Conservation (phyloP, 2,329 filamentous ascomycete genomes). For the Nannizziopsis barbatae region DNA sequence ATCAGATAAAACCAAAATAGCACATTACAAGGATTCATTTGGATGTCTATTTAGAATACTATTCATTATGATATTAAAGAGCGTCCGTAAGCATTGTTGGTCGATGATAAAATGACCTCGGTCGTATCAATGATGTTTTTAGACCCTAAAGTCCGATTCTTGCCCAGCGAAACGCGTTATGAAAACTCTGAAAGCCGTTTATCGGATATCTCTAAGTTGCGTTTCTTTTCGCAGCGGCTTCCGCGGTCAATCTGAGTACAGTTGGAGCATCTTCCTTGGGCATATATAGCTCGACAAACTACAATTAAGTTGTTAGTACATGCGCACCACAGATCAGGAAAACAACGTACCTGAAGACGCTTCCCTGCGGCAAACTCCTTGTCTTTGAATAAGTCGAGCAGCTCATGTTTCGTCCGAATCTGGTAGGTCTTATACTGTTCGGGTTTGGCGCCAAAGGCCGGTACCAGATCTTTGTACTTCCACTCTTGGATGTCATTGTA, state of each 20-base stretch:
- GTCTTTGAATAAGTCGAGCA: slow-evolving; percentile 53
- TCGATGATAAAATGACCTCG: too few relatives aligned
- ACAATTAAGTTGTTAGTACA: slow-evolving; percentile 27
- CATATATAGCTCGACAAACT: slow-evolving; percentile 72
- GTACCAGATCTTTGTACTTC: slow-evolving; percentile 57
- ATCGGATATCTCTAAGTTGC: slow-evolving; percentile 21
- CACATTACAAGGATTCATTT: too few relatives aligned
- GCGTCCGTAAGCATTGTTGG: too few relatives aligned
- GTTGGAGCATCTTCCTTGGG: slow-evolving; percentile 62
- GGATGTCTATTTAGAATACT: too few relatives aligned
- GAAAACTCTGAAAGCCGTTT: background rate
- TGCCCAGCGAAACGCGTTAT: background rate
- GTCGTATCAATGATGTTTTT: too few relatives aligned
- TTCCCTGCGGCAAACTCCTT: slow-evolving; percentile 48
- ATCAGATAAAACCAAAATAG: too few relatives aligned
- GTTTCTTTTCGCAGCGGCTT: slow-evolving; percentile 57
- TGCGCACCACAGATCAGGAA: background rate
- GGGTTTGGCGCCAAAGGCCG: slow-evolving; percentile 52
- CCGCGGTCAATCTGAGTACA: slow-evolving; percentile 55
- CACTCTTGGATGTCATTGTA: slow-evolving; percentile 72
- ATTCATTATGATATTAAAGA: too few relatives aligned
- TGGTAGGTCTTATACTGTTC: slow-evolving; percentile 49
- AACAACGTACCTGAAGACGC: slow-evolving; percentile 27
- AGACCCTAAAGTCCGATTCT: slow-evolving; percentile 15
- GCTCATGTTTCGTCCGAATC: slow-evolving; percentile 54